Base-by-base conservation (phyloP, 2,329 filamentous ascomycete species). In the Aspergillus sp. region DNA sequence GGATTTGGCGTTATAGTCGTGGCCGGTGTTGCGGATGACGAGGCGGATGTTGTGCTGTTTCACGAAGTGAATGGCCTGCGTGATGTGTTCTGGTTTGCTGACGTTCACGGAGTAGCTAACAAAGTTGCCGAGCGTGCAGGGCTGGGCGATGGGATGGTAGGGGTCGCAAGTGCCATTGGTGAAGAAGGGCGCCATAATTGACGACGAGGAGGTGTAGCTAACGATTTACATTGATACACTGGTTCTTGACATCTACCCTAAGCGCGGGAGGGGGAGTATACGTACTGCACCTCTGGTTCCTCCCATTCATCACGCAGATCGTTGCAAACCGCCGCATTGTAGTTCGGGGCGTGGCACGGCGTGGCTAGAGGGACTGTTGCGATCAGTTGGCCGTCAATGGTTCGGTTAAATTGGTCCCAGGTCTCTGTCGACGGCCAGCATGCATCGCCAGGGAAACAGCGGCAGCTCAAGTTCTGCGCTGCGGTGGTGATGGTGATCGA, bases 181-280 rank as follows among this genome's bases (percentile, higher is more conserved):
- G 47, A 62, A 69, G 52, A 50, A 69, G 32, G 67, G 64, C 1
- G 64, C 63, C 67, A 71, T 70, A 8, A 68, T 45, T 0, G 66
- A 69, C 0, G 64, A 66, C 2, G 70, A 64, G 4, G 54, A 82
- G 52, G 82, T 83, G 3, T 85, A 88, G 67, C 82, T 78, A 52
- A 19, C 19, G 19, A 19, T 19, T 5, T 7, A 1, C 6, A 40
- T 26, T 9, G 19, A 19, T 41, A 41, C 39, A 5, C 7, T 27
- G 19, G 19, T 19, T 19, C 19, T 19, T 19, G 19, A 19, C 19
- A 19, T 27, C 27, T 40, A 7, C 38, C 30, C 8, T 10, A 40
- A 40, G 27, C 38, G 30, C 27, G 4, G 28, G 9, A 9, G 27
- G 7, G 19, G 9, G n/a, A n/a, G 29, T 19, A 4, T 7, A 57